Evolutionary conservation across 441 rosid genomes (phyloP), one percentile per base, ranked within the genome.

Genomic region (Macaranga tanarius): DNA sequence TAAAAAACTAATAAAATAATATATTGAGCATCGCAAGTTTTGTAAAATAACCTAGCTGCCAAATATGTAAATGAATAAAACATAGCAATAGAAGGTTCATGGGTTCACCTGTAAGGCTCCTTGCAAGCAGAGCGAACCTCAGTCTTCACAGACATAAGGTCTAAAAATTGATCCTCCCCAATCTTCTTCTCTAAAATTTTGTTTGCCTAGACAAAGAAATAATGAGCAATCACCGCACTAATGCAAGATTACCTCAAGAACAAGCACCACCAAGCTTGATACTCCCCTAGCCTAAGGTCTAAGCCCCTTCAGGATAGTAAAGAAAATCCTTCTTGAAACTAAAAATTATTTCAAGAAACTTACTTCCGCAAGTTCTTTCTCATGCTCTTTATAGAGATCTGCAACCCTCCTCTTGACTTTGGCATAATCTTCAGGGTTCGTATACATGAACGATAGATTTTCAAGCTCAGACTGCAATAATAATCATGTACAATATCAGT

Each of bases 361-460:
- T 80, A 92, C 99, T 98, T 95, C 99, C 62, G 74, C 42, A 69
- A 95, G 85, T 82, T 95, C 99, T 80, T 90, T 89, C 79, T 95
- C 97, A 70, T 95, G 98, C 74, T 92, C 91, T 75, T 89, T 92
- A 63, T 86, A 86, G 45, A 92, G 95, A 74, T 91, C 97, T 22
- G 95, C 86, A 57, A 91, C 86, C 83, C 93, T 87, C 82, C 90
- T 84, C 82, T 85, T 90, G 83, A 88, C 85, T 77, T 86, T 88
- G 47, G 88, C 91, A 84, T 86, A 92, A 82, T 95, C 93, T 84
- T 90, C 98, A 45, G 98, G 84, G 73, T 84, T 91, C 68, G 92
- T 89, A 80, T 92, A 92, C 98, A 95, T 91, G 80, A 95, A 95
- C 76, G 98, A 89, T 20, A 95, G 82, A 66, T 95, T 92, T 84